A percentile compares a stretch with the other conserved stretches of the same genome.
Conservation (phyloP, 805 yeast species). For the Suhomyces pyralidae region DNA sequence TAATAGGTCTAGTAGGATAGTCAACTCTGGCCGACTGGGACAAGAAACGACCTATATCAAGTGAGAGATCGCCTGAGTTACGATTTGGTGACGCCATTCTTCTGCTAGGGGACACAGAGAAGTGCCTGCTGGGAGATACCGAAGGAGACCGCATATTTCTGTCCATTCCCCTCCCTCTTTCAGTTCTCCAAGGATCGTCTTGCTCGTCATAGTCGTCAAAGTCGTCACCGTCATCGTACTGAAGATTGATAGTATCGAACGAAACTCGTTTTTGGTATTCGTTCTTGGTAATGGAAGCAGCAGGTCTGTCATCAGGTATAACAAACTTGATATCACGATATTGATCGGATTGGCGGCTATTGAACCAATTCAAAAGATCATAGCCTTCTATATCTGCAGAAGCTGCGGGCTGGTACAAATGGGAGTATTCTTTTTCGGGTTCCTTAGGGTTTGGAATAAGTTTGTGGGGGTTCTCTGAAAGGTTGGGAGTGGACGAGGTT, state of each 20-base stretch:
- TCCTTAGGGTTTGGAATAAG: not conserved
- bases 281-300: conserved; percentile 5
- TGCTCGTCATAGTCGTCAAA: conserved; percentile 8
- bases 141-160: conserved; percentile 8
- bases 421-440: not conserved
- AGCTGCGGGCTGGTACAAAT: conserved; percentile 1
- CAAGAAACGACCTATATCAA: conserved; percentile 7
- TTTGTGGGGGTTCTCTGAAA: not conserved
- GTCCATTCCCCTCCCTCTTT: conserved; percentile 1
- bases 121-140: conserved; percentile 5
- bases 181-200: not conserved
- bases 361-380: conserved; percentile 11
- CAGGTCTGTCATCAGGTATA: conserved; percentile 12
- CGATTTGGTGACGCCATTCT: not conserved
- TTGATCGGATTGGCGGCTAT: conserved; percentile 15
- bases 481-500: not conserved
- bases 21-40: conserved; percentile 10
- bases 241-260: conserved; percentile 51
- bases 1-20: conserved; percentile 41
- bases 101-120: conserved; percentile 8
- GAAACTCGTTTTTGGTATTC: conserved; percentile 41
- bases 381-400: not conserved
- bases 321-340: conserved; percentile 21
- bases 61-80: not conserved
- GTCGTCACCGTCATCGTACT: conserved; percentile 23